Percentiles rank a stretch among this genome's conserved stretches.
These are phyloP conservation scores for Hygrophila difformis DNA, from an alignment of 257 asterid species.

Conservation along the genomic window DNA sequence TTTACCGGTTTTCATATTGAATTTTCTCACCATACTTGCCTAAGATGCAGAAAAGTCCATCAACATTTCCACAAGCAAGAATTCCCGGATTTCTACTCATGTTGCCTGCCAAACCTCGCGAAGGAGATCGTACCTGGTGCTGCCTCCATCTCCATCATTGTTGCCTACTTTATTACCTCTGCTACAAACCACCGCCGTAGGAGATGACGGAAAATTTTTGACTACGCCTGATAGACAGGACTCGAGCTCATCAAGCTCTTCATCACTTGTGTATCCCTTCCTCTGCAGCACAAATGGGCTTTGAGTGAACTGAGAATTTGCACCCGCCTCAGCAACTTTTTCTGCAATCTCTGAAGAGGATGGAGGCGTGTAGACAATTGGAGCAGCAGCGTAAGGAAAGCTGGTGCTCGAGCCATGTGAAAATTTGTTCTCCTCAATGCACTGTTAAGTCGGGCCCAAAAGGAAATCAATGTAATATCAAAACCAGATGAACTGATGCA, in stretches of 20 bases:
- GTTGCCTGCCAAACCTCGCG: conserved; percentile 78
- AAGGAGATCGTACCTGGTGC: conserved; percentile 74
- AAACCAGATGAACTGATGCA: neutral
- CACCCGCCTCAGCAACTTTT: conserved; percentile 49
- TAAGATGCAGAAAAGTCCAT: too few species aligned
- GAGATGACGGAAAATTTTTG: conserved; percentile 33
- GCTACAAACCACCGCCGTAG: conserved; percentile 18
- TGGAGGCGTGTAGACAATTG: conserved; percentile 53
- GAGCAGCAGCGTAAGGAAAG: conserved; percentile 79
- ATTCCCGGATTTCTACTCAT: too few species aligned
- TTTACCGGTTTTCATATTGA: too few species aligned
- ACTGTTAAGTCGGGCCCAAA: conserved; percentile 23
- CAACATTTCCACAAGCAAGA: too few species aligned
- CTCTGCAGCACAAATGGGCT: conserved; percentile 76
- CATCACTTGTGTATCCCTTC: conserved; percentile 95
- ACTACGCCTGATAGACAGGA: conserved; percentile 47
- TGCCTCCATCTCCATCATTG: conserved; percentile 29
- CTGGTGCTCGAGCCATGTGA: conserved; percentile 34
- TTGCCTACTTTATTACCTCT: conserved; percentile 15
- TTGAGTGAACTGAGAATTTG: conserved; percentile 33
- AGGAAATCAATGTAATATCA: too few species aligned
- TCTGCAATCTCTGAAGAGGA: conserved; percentile 46
- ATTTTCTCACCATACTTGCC: conserved; percentile 14
- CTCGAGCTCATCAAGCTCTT: conserved; percentile 78
- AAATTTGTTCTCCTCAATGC: conserved; percentile 52